These are phyloP conservation scores for Stenogyne calaminthoides DNA, from an alignment of 305 asterid genomes.

Conservation along the genomic window DNA sequence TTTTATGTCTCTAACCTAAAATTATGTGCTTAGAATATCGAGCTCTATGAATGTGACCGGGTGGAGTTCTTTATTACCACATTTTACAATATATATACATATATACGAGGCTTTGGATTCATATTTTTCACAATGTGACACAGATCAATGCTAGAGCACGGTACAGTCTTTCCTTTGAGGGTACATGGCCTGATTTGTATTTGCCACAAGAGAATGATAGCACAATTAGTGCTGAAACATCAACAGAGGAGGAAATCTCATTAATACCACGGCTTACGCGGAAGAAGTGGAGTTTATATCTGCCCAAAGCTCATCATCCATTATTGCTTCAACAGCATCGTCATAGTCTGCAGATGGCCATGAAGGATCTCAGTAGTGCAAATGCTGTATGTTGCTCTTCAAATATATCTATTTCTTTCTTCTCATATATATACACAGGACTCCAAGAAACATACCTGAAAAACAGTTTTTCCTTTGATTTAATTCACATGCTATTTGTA, in stretches of 20 bases:
- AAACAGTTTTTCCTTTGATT: conserved; percentile 1
- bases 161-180: conserved; percentile 83
- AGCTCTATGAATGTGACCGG: conserved; percentile 11
- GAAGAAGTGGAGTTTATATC: conserved; percentile 75
- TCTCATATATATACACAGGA: conserved; percentile 14
- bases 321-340: conserved; percentile 81
- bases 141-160: conserved; percentile 96
- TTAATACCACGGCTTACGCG: conserved; percentile 43
- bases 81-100: conserved; percentile 16
- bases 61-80: conserved; percentile 16
- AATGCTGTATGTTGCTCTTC: conserved; percentile 65
- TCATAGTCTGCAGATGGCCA: conserved; percentile 64
- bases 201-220: conserved; percentile 57
- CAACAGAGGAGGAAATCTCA: conserved; percentile 39
- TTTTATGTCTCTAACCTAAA: conserved; percentile 14
- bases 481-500: conserved; percentile 21
- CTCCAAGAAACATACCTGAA: conserved; percentile 11
- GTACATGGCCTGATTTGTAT: conserved; percentile 80
- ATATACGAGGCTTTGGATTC: conserved; percentile 15
- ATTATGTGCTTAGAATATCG: neutral
- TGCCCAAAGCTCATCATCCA: conserved; percentile 89
- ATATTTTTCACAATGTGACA: conserved; percentile 26
- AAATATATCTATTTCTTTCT: neutral
- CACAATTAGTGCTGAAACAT: conserved; percentile 40
- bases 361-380: conserved; percentile 74